phyloP scores from a whole-genome alignment of 2,329 filamentous ascomycete species.

The Calonectria honghensis region DNA sequence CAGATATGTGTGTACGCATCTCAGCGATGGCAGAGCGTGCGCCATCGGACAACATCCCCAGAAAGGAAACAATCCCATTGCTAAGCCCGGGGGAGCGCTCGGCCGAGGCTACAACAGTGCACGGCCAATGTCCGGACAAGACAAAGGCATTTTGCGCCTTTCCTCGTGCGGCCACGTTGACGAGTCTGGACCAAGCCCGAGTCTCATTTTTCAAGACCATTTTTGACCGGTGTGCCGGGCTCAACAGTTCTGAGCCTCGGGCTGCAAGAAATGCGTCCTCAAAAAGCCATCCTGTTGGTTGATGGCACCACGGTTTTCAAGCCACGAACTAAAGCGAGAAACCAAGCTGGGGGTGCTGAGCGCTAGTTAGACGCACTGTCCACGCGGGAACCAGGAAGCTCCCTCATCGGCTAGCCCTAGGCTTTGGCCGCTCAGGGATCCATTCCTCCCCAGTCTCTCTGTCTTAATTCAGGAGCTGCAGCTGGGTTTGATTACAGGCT shows the following conservation, averaged over 20 bases:
- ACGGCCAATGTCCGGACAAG: constrained; percentile 2
- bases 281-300: constrained; percentile 32
- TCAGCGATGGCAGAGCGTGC: constrained; percentile 36
- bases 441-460: constrained; percentile 32
- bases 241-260: constrained; percentile 25
- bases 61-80: constrained; percentile 48
- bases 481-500: constrained; percentile 35
- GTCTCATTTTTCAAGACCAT: constrained; percentile 32
- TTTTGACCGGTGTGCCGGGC: constrained; percentile 30
- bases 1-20: constrained; percentile 43
- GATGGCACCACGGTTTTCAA: constrained; percentile 43
- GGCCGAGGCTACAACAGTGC: constrained; percentile 27
- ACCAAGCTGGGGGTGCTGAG: constrained; percentile 37
- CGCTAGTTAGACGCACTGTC: constrained; percentile 45
- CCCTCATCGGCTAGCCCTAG: constrained; percentile 47
- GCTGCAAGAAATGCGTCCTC: constrained; percentile 26
- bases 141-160: constrained; percentile 18
- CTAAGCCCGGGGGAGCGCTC: constrained; percentile 32
- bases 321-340: constrained; percentile 36
- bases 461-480: constrained; percentile 41
- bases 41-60: constrained; percentile 47
- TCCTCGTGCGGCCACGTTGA: not conserved
- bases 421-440: constrained; percentile 40
- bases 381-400: constrained; percentile 51
- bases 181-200: constrained; percentile 46